phyloP scores from a whole-genome alignment of 2,329 filamentous ascomycete genomes.

The Ceratocystis eucalypticola region DNA sequence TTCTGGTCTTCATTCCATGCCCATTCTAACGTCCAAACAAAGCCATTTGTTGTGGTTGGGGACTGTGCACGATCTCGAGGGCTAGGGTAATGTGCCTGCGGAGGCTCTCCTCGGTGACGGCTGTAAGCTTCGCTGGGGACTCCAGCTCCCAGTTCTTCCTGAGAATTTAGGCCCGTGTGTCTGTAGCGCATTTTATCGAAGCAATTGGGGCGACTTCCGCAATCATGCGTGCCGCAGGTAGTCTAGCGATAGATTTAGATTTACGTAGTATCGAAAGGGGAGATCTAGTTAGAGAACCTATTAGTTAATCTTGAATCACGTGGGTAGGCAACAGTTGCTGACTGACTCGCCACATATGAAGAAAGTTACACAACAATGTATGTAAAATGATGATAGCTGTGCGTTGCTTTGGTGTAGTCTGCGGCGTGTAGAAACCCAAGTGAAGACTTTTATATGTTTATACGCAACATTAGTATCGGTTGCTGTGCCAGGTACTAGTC shows the following conservation, averaged over 20 bases:
- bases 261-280: background rate
- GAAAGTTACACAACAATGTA: background rate
- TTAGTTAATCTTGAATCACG: background rate
- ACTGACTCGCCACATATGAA: background rate
- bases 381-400: background rate
- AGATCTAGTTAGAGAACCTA: background rate
- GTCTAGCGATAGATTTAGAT: background rate
- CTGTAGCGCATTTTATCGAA: background rate
- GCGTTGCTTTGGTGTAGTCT: background rate
- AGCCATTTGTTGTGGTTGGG: background rate
- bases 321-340: background rate
- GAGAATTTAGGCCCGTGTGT: background rate
- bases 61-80: background rate
- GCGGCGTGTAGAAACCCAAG: no score
- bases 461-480: background rate
- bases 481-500: background rate
- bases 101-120: background rate
- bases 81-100: background rate
- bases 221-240: background rate
- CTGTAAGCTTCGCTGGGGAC: background rate
- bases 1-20: background rate
- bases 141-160: background rate
- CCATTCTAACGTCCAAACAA: conserved; percentile 1
- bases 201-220: background rate
- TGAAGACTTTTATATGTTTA: no score